These are phyloP conservation scores for Pseudoneurospora amorphoporcata DNA, from an alignment of 495 filamentous ascomycete species.

Conservation along the genomic window DNA sequence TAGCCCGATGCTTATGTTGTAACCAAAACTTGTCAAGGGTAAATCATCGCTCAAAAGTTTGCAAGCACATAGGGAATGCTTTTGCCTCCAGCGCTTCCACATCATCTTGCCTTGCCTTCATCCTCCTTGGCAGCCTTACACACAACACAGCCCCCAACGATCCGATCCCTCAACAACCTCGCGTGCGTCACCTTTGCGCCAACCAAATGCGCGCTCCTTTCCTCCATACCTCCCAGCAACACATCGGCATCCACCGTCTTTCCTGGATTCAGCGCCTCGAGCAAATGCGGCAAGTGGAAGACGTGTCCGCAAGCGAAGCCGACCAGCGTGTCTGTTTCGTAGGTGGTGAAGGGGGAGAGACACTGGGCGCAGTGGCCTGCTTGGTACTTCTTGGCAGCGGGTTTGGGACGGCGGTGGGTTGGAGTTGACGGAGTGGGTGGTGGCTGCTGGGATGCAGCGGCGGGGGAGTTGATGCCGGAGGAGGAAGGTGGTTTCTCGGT, in stretches of 20 bases:
- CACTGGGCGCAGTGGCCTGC: conserved; percentile 55
- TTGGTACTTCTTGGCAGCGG: conserved; percentile 16
- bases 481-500: conserved; percentile 9
- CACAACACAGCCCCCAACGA: conserved; percentile 61
- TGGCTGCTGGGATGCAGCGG: background rate
- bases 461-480: background rate
- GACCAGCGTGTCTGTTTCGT: conserved; percentile 68
- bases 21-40: background rate
- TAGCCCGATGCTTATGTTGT: background rate
- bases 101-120: background rate
- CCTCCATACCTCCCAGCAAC: conserved; percentile 16
- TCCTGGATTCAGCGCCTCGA: conserved; percentile 38
- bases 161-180: conserved; percentile 59
- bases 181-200: conserved; percentile 87
- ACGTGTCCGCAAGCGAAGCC: conserved; percentile 89
- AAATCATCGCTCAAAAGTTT: background rate
- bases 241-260: conserved; percentile 19
- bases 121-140: conserved; percentile 28
- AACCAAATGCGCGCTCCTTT: conserved; percentile 38
- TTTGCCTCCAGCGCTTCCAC: background rate
- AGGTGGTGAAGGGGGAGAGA: conserved; percentile 44
- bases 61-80: background rate
- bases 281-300: conserved; percentile 78
- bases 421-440: background rate
- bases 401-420: conserved; percentile 6